Evolutionary conservation across 768 basidiomycete genomes (phyloP).

Genomic region (Tulasnella sp.): DNA sequence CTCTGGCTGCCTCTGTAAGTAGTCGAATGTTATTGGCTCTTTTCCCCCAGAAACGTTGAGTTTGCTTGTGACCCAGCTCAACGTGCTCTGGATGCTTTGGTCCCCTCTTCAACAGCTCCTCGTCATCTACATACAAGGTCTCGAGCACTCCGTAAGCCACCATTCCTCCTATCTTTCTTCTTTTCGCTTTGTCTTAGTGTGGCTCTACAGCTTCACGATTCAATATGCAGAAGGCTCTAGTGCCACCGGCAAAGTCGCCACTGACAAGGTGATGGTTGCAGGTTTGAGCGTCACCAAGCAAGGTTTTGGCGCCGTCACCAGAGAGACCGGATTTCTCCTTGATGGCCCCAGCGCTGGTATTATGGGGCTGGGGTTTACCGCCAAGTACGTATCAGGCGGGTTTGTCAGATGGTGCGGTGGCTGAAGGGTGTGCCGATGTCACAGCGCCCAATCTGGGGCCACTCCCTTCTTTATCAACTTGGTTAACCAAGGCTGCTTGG

Average conservation of each 20-base stretch:
- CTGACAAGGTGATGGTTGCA: slow-evolving; percentile 54
- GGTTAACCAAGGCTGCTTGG: slow-evolving; percentile 36
- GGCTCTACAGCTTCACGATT: neutral
- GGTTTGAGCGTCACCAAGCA: slow-evolving; percentile 52
- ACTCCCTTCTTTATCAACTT: slow-evolving; percentile 41
- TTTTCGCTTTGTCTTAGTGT: neutral
- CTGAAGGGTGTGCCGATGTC: neutral
- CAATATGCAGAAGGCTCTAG: too few species aligned
- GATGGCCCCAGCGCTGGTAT: neutral
- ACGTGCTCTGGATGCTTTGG: too few species aligned
- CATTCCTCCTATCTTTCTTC: too few species aligned
- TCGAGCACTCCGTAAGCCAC: too few species aligned
- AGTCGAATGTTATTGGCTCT: too few species aligned
- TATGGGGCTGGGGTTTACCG: slow-evolving; percentile 20
- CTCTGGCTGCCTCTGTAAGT: slow-evolving; percentile 21
- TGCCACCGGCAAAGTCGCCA: slow-evolving; percentile 29
- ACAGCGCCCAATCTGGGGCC: slow-evolving; percentile 24
- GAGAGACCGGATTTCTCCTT: slow-evolving; percentile 39
- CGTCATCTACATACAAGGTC: too few species aligned
- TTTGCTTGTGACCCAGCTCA: too few species aligned
- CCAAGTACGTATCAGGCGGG: slow-evolving; percentile 7
- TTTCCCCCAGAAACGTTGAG: too few species aligned
- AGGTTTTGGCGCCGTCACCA: too few species aligned
- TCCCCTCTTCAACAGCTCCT: too few species aligned
- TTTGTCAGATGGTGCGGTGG: neutral